Evolutionary conservation across 2,329 filamentous ascomycete species (phyloP), one percentile per base, ranked within the genome.

Genomic region (Myriosclerotinia duriaeana): DNA sequence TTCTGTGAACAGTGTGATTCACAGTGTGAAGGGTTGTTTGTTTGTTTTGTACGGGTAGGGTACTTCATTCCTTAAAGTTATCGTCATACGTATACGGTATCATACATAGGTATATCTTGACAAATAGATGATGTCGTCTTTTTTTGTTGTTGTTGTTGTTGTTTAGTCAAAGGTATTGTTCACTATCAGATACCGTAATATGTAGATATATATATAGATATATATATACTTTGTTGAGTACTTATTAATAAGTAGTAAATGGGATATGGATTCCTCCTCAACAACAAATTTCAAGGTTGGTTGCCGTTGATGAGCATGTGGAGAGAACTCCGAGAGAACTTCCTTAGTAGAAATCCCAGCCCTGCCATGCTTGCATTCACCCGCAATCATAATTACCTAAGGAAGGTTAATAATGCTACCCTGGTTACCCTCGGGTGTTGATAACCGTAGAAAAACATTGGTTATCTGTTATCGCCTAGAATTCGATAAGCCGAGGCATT

Each of bases 401-500:
- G n/a, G n/a, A n/a, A n/a, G n/a, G n/a, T n/a, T n/a, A n/a, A n/a
- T n/a, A n/a, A 9, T 42, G 59, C 14, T 55, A 46, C 36, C 40
- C 40, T 48, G 52, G 20, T 38, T 64, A 64, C 30, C 48, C 52
- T 64, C 61, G 61, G 61, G 52, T 12, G 30, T 22, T 42, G 38
- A 40, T 22, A 53, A 26, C 20, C 30, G 48, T 22, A 3, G 2
- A 15, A 64, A 50, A 12, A 12, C 26, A 53, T 34, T 5, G 20
- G 40, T 46, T 64, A 64, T 64, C 62, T 64, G 46, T 62, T 64
- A 64, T 64, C 62, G 62, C 62, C 62, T 50, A 64, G 53, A 38
- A 30, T n/a, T 40, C 26, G 52, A 50, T 58, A 38, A 46, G 42
- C 62, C 62, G 62, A 64, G 62, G 62, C 53, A 64, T 46, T 44